Evolutionary conservation across 2,329 filamentous ascomycete species (phyloP).

Genomic region (Penicillium sp.): DNA sequence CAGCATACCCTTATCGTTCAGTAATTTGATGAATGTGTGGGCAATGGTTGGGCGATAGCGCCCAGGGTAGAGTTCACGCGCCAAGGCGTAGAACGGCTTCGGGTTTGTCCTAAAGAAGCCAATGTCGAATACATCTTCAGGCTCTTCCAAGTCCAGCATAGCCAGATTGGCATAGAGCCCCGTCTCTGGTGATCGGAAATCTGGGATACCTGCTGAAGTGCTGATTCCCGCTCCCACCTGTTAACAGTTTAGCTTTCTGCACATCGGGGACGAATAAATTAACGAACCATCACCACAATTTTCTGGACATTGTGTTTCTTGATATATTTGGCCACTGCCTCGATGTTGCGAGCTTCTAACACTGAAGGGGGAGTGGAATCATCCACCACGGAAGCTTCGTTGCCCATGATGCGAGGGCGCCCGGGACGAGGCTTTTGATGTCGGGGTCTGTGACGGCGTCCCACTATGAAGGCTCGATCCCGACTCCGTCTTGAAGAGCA

Average conservation of each 20-base stretch:
- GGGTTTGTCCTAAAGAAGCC: constrained; percentile 80
- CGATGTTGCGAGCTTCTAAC: constrained; percentile 63
- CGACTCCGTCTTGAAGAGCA: not conserved
- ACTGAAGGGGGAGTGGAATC: constrained; percentile 60
- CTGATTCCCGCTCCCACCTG: constrained; percentile 77
- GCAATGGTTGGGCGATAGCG: constrained; percentile 83
- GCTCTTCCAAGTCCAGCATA: constrained; percentile 75
- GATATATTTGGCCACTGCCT: constrained; percentile 76
- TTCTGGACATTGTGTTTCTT: constrained; percentile 59
- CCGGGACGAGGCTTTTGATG: constrained; percentile 16
- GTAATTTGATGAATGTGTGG: constrained; percentile 79
- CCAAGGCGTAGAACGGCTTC: constrained; percentile 84
- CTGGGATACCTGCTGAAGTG: constrained; percentile 61
- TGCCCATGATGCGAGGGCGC: constrained; percentile 61
- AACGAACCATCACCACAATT: constrained; percentile 71
- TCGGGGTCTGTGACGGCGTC: constrained; percentile 20
- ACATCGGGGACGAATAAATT: not conserved
- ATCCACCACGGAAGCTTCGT: constrained; percentile 65
- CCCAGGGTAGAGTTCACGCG: constrained; percentile 86
- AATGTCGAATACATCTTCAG: constrained; percentile 93
- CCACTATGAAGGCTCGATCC: constrained; percentile 14
- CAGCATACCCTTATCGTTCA: constrained; percentile 72
- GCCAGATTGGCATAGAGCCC: constrained; percentile 91
- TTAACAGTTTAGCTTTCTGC: constrained; percentile 9
- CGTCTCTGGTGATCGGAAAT: constrained; percentile 89